phyloP scores from a whole-genome alignment of 2,329 filamentous ascomycete species.

The Hypoxylon sp. region DNA sequence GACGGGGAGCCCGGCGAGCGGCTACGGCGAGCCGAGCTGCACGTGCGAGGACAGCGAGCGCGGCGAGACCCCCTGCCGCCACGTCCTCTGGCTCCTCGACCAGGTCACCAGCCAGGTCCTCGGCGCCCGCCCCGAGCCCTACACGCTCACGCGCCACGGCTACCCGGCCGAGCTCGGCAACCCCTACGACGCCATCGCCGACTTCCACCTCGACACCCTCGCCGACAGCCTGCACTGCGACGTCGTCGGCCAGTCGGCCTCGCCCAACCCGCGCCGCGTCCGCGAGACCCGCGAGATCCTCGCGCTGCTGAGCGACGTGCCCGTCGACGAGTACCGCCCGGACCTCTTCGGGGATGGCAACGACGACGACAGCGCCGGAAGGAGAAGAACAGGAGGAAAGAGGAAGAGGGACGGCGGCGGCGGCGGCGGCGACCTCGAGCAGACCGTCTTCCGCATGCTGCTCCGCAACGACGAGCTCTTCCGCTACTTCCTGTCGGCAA shows the following conservation, averaged over 20 bases:
- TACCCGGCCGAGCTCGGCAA: constrained; percentile 57
- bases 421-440: constrained; percentile 56
- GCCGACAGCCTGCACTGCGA: constrained; percentile 62
- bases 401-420: constrained; percentile 47
- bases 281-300: constrained; percentile 61
- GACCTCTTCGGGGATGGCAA: constrained; percentile 52
- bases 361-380: background rate
- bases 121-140: constrained; percentile 50
- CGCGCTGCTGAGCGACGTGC: constrained; percentile 52
- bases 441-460: constrained; percentile 62
- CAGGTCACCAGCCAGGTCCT: constrained; percentile 58
- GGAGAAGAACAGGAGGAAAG: background rate
- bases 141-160: constrained; percentile 54
- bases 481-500: constrained; percentile 58
- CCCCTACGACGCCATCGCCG: constrained; percentile 58
- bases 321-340: constrained; percentile 54
- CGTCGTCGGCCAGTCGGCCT: constrained; percentile 44
- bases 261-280: constrained; percentile 50
- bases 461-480: constrained; percentile 63
- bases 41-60: constrained; percentile 50
- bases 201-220: constrained; percentile 60
- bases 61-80: constrained; percentile 54
- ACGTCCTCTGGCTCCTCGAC: constrained; percentile 64
- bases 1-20: constrained; percentile 53
- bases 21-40: constrained; percentile 54